A percentile compares a stretch with the other conserved stretches of the same genome.
phyloP scores from a whole-genome alignment of 2,329 filamentous ascomycete species.

The Pezicula radicicola region DNA sequence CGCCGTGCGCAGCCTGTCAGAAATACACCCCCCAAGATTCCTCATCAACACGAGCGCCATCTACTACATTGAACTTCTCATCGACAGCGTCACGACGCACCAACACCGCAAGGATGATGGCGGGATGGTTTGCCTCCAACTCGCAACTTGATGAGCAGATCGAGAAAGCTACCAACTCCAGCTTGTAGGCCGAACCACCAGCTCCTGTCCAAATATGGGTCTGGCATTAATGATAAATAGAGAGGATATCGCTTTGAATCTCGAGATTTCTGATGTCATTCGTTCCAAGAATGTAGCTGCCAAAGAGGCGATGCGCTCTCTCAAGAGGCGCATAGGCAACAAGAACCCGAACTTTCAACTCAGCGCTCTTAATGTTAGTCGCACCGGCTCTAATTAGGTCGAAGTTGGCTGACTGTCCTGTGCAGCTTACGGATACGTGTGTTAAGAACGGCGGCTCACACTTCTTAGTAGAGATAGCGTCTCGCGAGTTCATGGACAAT shows the following conservation, averaged over 20 bases:
- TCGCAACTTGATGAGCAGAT: conserved; percentile 96
- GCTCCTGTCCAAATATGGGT: too few relatives aligned
- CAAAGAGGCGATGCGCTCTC: conserved; percentile 94
- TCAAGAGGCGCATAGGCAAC: conserved; percentile 92
- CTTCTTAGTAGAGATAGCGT: conserved; percentile 93
- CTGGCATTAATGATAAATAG: conserved; percentile 39
- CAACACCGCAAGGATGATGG: conserved; percentile 8
- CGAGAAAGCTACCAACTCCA: conserved; percentile 90
- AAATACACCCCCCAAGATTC: too few relatives aligned
- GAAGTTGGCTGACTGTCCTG: conserved; percentile 25
- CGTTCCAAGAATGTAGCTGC: conserved; percentile 96
- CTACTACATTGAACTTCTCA: too few relatives aligned
- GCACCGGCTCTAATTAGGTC: not conserved
- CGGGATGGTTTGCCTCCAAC: conserved; percentile 91
- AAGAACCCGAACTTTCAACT: conserved; percentile 97
- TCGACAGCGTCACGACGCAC: too few relatives aligned
- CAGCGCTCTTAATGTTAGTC: conserved; percentile 78
- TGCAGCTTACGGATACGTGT: conserved; percentile 89
- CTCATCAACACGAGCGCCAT: too few relatives aligned
- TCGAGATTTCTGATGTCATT: conserved; percentile 97
- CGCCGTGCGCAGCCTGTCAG: too few relatives aligned
- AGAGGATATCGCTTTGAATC: conserved; percentile 94
- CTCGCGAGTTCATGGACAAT: conserved; percentile 98
- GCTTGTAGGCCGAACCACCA: conserved; percentile 60
- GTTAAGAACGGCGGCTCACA: conserved; percentile 97